Evolutionary conservation across 345 rosid species (phyloP).

Genomic region (Alliaria petiolata): DNA sequence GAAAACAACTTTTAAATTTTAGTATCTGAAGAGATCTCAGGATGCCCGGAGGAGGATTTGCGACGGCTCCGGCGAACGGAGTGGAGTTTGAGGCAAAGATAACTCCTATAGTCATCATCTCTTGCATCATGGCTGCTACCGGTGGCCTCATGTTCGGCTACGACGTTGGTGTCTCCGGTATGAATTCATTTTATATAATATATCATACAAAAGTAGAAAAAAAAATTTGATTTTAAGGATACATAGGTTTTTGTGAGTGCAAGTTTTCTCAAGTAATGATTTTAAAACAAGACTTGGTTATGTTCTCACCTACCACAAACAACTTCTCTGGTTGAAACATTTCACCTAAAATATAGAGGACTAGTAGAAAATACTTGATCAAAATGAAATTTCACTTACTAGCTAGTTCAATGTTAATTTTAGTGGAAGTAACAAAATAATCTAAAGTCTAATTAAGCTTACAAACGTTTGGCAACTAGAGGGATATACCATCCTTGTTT

Average conservation of each 20-base stretch:
- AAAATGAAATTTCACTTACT: not conserved
- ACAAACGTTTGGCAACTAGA: not conserved
- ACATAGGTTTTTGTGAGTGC: not conserved
- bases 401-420: not conserved
- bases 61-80: conserved; percentile 45
- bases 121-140: conserved; percentile 95
- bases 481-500: not conserved
- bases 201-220: not conserved
- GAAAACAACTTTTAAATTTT: not conserved
- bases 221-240: not conserved
- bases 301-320: conserved; percentile 1
- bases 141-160: conserved; percentile 99
- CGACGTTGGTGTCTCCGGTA: conserved; percentile 92
- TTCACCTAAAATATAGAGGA: conserved; percentile 8
- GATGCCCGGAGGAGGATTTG: conserved; percentile 81
- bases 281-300: not conserved
- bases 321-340: not conserved
- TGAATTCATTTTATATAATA: not conserved
- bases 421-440: not conserved
- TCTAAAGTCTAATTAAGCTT: not conserved
- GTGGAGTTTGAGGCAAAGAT: conserved; percentile 90
- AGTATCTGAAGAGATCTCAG: not conserved
- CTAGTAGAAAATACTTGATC: not conserved
- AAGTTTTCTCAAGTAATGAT: not conserved
- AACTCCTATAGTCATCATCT: conserved; percentile 78